phyloP scores from a whole-genome alignment of 495 filamentous ascomycete genomes.

The Margaritispora aquatica region DNA sequence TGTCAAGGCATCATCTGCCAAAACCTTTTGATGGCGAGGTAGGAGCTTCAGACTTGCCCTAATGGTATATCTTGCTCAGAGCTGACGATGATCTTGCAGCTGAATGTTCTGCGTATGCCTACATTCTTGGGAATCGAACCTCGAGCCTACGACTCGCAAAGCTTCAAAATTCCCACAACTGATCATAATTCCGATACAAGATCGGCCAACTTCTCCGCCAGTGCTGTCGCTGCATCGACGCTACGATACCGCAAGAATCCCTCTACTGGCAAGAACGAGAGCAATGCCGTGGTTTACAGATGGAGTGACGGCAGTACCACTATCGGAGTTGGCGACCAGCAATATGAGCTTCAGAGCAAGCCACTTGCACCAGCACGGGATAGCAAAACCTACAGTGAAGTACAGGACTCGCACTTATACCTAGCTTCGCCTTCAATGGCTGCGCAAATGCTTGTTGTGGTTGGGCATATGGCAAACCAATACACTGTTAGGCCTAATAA shows the following conservation, averaged over 20 bases:
- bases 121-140: slow-evolving; percentile 73
- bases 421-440: slow-evolving; percentile 66
- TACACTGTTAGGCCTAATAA: slow-evolving; percentile 66
- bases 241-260: slow-evolving; percentile 24
- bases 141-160: slow-evolving; percentile 63
- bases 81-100: slow-evolving; percentile 32
- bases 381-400: slow-evolving; percentile 54
- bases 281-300: slow-evolving; percentile 23
- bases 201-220: slow-evolving; percentile 41
- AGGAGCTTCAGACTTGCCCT: no score
- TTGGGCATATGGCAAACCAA: slow-evolving; percentile 74
- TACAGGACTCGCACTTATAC: slow-evolving; percentile 77
- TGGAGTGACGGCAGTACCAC: slow-evolving; percentile 40
- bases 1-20: slow-evolving; percentile 64
- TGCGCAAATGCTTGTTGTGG: slow-evolving; percentile 63
- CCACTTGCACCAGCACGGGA: slow-evolving; percentile 57
- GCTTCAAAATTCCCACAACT: slow-evolving; percentile 55
- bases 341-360: slow-evolving; percentile 75
- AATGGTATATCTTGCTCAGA: background rate
- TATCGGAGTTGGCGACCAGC: slow-evolving; percentile 62
- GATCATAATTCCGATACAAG: slow-evolving; percentile 34
- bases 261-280: slow-evolving; percentile 20
- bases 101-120: slow-evolving; percentile 74
- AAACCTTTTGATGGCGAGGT: slow-evolving; percentile 63
- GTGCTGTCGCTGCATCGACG: slow-evolving; percentile 56